Conservation (phyloP, 768 basidiomycete species). For the Leccinum imitatum region DNA sequence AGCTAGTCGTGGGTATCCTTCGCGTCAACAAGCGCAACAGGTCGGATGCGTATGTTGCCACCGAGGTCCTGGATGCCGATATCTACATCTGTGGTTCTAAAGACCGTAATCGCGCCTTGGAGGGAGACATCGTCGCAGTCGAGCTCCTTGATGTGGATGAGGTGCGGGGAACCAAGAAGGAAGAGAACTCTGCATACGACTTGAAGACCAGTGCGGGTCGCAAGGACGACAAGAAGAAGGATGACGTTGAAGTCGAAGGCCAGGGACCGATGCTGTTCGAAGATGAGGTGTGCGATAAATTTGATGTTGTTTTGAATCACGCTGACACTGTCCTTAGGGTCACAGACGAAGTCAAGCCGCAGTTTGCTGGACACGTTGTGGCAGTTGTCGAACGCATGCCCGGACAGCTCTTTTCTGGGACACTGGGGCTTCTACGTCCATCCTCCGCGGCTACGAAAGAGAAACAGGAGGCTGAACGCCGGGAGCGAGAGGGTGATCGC, state of each 20-base stretch:
- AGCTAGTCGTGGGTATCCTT: slow-evolving; percentile 94
- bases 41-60: slow-evolving; percentile 97
- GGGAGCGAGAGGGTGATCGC: slow-evolving; percentile 93
- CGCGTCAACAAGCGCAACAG: slow-evolving; percentile 98
- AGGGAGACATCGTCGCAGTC: slow-evolving; percentile 98
- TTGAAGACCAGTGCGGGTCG: slow-evolving; percentile 68
- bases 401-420: slow-evolving; percentile 97
- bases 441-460: slow-evolving; percentile 98
- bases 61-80: slow-evolving; percentile 96
- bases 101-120: slow-evolving; percentile 96
- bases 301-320: not conserved
- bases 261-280: slow-evolving; percentile 96
- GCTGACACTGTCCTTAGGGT: slow-evolving; percentile 52
- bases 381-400: slow-evolving; percentile 99
- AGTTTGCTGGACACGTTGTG: slow-evolving; percentile 98
- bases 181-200: slow-evolving; percentile 97
- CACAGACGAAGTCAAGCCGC: slow-evolving; percentile 96
- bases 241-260: slow-evolving; percentile 99
- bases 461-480: slow-evolving; percentile 96
- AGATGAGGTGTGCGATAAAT: slow-evolving; percentile 80
- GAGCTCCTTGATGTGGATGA: slow-evolving; percentile 98
- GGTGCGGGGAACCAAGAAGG: slow-evolving; percentile 99
- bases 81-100: slow-evolving; percentile 99
- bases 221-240: slow-evolving; percentile 99
- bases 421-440: slow-evolving; percentile 90